A percentile compares a stretch with the other conserved stretches of the same genome.
These are phyloP conservation scores for Syzygium aromaticum DNA, from an alignment of 345 rosid species.

Conservation along the genomic window DNA sequence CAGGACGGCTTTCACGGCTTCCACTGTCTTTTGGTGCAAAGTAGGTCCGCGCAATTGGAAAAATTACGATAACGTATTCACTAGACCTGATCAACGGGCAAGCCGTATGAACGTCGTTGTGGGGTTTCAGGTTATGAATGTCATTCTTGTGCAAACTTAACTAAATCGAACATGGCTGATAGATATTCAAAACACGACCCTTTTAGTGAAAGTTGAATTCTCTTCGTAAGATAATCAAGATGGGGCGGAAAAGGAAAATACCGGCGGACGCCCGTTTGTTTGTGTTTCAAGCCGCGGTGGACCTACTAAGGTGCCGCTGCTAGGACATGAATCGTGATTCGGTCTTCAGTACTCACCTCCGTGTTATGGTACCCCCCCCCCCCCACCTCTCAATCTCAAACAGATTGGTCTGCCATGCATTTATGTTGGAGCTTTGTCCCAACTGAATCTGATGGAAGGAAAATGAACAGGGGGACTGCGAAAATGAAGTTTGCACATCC, in stretches of 20 bases:
- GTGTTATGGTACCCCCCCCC: not conserved
- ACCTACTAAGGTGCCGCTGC: not conserved
- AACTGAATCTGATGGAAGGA: not conserved
- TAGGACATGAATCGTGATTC: not conserved
- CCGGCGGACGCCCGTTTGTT: rapidly evolving
- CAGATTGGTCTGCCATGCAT: not conserved
- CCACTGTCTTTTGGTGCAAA: not conserved
- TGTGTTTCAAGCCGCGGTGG: not conserved
- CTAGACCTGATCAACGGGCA: not conserved
- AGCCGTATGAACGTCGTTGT: not conserved
- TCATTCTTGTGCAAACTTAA: not conserved
- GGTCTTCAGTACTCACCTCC: not conserved
- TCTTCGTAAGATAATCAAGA: too few species aligned
- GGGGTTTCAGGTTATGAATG: not conserved
- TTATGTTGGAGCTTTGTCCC: not conserved
- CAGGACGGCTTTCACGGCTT: not conserved
- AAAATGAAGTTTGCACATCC: not conserved
- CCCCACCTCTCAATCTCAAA: not conserved
- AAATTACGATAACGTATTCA: not conserved
- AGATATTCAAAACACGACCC: not conserved
- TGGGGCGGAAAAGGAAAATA: not conserved
- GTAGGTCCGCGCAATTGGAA: not conserved
- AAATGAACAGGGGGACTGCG: not conserved
- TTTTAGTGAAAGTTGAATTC: not conserved
- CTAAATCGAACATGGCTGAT: not conserved